Percentiles rank a stretch among this genome's conserved stretches.
Evolutionary conservation across 1,284 basidiomycete genomes (phyloP).

Genomic region (Fomitopsis pinicola): DNA sequence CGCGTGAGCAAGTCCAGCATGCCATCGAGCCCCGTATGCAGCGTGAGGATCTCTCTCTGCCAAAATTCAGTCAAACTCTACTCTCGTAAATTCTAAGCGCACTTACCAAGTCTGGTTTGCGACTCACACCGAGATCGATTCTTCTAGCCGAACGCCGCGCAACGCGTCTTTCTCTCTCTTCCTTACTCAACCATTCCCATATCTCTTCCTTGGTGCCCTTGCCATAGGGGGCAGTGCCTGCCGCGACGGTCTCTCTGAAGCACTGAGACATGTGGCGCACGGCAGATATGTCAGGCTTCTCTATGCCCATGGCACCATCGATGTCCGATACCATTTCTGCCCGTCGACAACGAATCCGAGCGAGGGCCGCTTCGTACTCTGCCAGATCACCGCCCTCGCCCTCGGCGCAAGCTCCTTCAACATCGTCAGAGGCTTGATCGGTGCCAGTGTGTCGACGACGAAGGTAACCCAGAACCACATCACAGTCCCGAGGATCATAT

Average conservation of each 20-base stretch:
- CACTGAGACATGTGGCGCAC: neutral
- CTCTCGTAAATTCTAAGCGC: neutral
- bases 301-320: neutral
- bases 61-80: neutral
- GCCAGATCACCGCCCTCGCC: neutral
- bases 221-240: neutral
- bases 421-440: neutral
- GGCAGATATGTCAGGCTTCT: neutral
- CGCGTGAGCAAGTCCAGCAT: neutral
- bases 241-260: neutral
- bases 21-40: neutral
- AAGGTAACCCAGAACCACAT: neutral
- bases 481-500: neutral
- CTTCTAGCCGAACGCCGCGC: neutral
- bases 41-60: neutral
- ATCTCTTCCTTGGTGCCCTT: neutral
- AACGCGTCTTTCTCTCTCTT: neutral
- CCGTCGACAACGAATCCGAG: neutral
- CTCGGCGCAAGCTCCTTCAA: no score
- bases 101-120: neutral
- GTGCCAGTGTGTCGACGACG: neutral
- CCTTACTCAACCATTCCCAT: neutral
- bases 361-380: neutral
- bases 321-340: neutral
- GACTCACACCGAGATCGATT: no score